These are phyloP conservation scores for Vigna hirtella DNA, from an alignment of 306 rosid genomes.

Conservation along the genomic window DNA sequence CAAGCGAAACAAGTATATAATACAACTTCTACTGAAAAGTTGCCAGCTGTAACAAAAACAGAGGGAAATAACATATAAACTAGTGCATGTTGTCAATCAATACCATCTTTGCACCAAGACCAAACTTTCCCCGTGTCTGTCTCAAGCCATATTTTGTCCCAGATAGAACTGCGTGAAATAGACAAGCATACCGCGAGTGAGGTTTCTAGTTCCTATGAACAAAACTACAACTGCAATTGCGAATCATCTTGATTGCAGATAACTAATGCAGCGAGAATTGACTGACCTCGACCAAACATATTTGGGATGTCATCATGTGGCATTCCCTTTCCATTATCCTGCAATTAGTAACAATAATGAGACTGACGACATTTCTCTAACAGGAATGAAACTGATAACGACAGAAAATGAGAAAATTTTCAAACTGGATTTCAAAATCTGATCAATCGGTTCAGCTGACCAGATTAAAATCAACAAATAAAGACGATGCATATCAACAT, in stretches of 20 bases:
- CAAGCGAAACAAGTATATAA: not conserved
- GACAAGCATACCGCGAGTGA: slow-evolving; percentile 39
- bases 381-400: slow-evolving; percentile 32
- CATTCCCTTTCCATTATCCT: slow-evolving; percentile 99
- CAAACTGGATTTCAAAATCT: slow-evolving; percentile 37
- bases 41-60: slow-evolving; percentile 4
- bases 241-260: slow-evolving; percentile 24
- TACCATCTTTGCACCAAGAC: slow-evolving; percentile 99
- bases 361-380: not conserved
- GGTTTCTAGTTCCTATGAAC: slow-evolving; percentile 39
- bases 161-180: slow-evolving; percentile 73
- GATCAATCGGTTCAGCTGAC: slow-evolving; percentile 7
- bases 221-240: slow-evolving; percentile 17
- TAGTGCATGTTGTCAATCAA: slow-evolving; percentile 41
- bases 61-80: slow-evolving; percentile 22
- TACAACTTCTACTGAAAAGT: too few species aligned
- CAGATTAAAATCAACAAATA: slow-evolving; percentile 23
- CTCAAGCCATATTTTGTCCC: slow-evolving; percentile 97
- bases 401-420: slow-evolving; percentile 27
- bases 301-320: slow-evolving; percentile 97
- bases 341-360: slow-evolving; percentile 44
- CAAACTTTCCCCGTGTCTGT: slow-evolving; percentile 98
- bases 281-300: slow-evolving; percentile 97
- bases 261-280: slow-evolving; percentile 42
- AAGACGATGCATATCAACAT: slow-evolving; percentile 26